A percentile compares a stretch with the other conserved stretches of the same genome.
These are phyloP conservation scores for Nicotiana tabacum DNA, from an alignment of 257 asterid species.

Conservation along the genomic window DNA sequence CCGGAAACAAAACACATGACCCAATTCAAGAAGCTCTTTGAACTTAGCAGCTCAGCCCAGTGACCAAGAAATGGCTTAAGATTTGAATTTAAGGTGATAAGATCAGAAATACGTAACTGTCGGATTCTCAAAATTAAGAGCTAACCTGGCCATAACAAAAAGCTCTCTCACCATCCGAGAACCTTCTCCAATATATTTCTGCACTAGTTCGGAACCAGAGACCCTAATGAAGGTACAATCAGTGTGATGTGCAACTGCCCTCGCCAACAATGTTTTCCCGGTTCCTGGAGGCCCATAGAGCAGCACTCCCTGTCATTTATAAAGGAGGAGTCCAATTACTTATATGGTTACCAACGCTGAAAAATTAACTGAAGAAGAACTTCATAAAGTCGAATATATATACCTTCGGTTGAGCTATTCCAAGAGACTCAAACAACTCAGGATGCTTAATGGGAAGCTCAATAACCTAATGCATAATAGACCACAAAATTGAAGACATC, in stretches of 20 bases:
- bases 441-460: slow-evolving; percentile 74
- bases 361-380: background rate
- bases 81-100: background rate
- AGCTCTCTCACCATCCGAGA: slow-evolving; percentile 94
- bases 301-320: slow-evolving; percentile 44
- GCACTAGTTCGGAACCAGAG: slow-evolving; percentile 68
- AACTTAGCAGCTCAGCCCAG: background rate
- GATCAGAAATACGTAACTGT: background rate
- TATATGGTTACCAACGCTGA: background rate
- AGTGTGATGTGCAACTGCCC: slow-evolving; percentile 74
- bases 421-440: slow-evolving; percentile 67
- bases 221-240: slow-evolving; percentile 67
- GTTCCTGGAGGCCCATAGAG: slow-evolving; percentile 81
- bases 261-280: slow-evolving; percentile 63
- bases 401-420: slow-evolving; percentile 85
- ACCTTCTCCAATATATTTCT: slow-evolving; percentile 72
- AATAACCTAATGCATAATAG: slow-evolving; percentile 37
- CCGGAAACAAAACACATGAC: background rate
- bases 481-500: slow-evolving; percentile 1
- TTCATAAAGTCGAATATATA: background rate
- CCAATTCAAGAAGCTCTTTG: background rate
- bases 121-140: background rate
- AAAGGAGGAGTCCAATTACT: background rate
- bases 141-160: slow-evolving; percentile 91
- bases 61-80: background rate